Evolutionary conservation across 179 eudicot species (phyloP), one percentile per base, ranked within the genome.

Genomic region (Nepenthes alata): DNA sequence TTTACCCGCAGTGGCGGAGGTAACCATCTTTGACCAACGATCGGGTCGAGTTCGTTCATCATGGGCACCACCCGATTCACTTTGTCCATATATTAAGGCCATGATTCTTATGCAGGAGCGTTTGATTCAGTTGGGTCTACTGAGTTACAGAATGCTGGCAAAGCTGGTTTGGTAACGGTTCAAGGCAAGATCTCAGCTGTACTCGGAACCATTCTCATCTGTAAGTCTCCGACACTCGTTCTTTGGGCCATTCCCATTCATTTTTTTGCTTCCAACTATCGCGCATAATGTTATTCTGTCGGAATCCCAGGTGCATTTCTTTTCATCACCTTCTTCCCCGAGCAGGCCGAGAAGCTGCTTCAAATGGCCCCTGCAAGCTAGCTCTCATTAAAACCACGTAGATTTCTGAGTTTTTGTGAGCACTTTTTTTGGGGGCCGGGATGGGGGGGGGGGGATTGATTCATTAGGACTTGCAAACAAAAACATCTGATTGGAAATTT

Each of bases 171-270:
- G 52, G 83, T 93, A 61, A 77, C 80, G 5, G 53, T 93, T 59
- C 98, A 93, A 60, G 98, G 98, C 74, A 85, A 93, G 77, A 93
- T 93, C 62, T 93, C 98, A 0, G 93, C 83, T 47, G 90, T 93
- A 3, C 79, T 86, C 11, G 98, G 96, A 62, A 93, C 98, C 34
- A 74, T 89, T 73, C 96, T 93, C 52, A 62, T 93, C 61, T 80
- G 98, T 93, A 75, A 89, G 96, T 52, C 38, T 44, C 41, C 14
- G 11, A 11, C 3, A 41, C 39, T 37, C 34, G 11, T 51, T 55
- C 48, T 60, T 47, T 48, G 6, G 1, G 6, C 34, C 9, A 1
- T 44, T 15, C n/a, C 41, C 11, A 6, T 47, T 15, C 2, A 3
- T 12, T 62, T 13, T 6, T 35, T 62, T 50, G 9, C 14, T 63